Evolutionary conservation across 768 basidiomycete species (phyloP), one percentile per base, ranked within the genome.

Genomic region (Tulasnella calospora): DNA sequence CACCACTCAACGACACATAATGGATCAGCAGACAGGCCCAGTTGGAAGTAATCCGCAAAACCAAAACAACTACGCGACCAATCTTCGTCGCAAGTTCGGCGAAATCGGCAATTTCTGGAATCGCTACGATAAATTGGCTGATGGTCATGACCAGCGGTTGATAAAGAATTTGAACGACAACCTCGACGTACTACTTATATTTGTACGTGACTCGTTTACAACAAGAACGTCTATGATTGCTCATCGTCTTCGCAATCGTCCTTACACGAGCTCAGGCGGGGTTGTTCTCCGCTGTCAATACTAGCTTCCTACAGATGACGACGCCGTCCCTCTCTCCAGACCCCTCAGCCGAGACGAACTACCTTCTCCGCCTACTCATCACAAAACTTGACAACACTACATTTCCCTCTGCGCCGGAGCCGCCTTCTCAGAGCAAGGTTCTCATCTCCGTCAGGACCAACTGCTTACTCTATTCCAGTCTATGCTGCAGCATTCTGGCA

Each of bases 211-310:
- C 15, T 30, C 13, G 3, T 5, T 27, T 13, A 57, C 9, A 1
- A 57, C 3, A 57, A 9, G 1, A 55, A 5, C 44, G 44, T 23
- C n/a, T 5, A 30, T n/a, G 15, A 57, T 57, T n/a, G 23, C 55
- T 21, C 23, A 73, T 17, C 23, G 19, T 23, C 41, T 19, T 73
- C 13, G 9, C 74, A n/a, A 17, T 61, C 13, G 19, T 21, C 19
- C 7, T n/a, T 12, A 2, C 30, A 3, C 19, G 38, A 44, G 9
- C 41, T 27, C 30, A 76, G 75, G 75, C 75, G 21, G 75, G 55
- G 17, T 55, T 76, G 21, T 76, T 76, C 51, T 76, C 75, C 15
- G 75, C 75, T 15, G 55, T 76, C 75, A 76, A 76, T 36, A 67
- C 74, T 27, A 55, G 44, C 61, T 61, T 76, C 30, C 61, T 76